Evolutionary conservation across 768 basidiomycete species (phyloP), one percentile per base, ranked within the genome.

Genomic region (Tylopilus rubrobrunneus): DNA sequence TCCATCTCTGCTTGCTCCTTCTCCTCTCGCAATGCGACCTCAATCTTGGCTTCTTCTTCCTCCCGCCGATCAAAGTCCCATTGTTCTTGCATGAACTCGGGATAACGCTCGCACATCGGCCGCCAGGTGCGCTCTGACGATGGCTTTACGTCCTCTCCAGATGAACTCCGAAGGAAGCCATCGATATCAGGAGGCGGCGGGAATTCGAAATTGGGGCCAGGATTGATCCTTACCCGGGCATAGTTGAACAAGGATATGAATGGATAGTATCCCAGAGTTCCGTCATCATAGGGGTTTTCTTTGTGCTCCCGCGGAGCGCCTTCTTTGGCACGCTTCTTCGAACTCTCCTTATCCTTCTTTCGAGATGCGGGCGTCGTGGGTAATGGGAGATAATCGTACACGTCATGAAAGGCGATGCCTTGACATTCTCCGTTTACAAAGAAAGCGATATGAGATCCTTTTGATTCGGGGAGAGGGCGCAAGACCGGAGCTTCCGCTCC

Each of bases 171-270:
- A 41, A 93, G 77, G 17, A 85, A 61, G 4, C 79, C 76, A 56
- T 92, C 91, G 59, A 94, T 80, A 59, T 94, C 86, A 8, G 77
- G 71, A 2, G 90, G 90, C 3, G 93, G 94, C 1, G 89, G 81
- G 61, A 79, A 89, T 8, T 82, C 80, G 62, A 95, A 98, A 56
- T 86, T 68, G 0, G 97, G 97, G 1, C 97, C 97, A 17, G 94
- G 83, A 65, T 99, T 98, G 53, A 96, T 77, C 45, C 70, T 78
- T 12, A 94, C 87, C 54, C 83, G 82, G 0, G 92, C 96, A 55
- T 87, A 86, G 63, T 94, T 95, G 75, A 92, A 99, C 36, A 96
- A 76, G 5, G 92, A 96, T 58, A 97, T 82, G 74, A 98, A 86
- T 0, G 96, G 93, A 67, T 93, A 98, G 71, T 99, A 99, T 1